Evolutionary conservation across 225 moss, liverwort and hornwort species (phyloP), one percentile per base, ranked within the genome.

Genomic region (Anthoceros angustus): DNA sequence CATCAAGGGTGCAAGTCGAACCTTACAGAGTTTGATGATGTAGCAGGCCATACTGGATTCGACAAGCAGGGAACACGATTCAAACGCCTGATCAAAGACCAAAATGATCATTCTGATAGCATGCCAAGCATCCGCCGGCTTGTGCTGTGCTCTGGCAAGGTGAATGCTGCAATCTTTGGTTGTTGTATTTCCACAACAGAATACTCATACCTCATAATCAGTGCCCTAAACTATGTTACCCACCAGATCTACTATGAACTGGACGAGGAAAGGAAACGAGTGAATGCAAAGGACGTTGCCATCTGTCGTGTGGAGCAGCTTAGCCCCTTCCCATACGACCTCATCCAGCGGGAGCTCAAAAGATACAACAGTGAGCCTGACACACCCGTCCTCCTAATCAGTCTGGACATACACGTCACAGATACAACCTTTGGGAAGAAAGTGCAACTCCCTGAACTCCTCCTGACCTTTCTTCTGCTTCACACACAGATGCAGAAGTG

Each of bases 241-340:
- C 20, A 69, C 16, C 78, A 94, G 90, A 76, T 94, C 20, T 94
- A 84, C 72, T 94, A 87, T 66, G 93, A 94, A 74, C 70, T 88
- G 71, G 82, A 90, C 43, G 90, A 90, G n/a, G 87, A 87, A 68
- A 74, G 90, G 66, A 72, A 80, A 62, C 82, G 75, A 68, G 71
- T 74, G 55, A 65, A 83, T 46, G 66, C 82, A 40, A 83, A 86
- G 69, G 93, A 94, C 66, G 69, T 94, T 21, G 93, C 93, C 6
- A 86, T 90, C 24, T 93, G 93, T 68, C 77, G 90, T 61, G 71
- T 93, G 67, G 93, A 93, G 78, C 93, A 93, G 73, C 79, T 93
- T 42, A 83, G 84, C 68, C 90, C 93, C 10, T 90, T 93, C 66
- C 93, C 93, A 12, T 90, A 81, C 72, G 90, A 90, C 69, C 74